Evolutionary conservation across 1,284 basidiomycete genomes (phyloP), one percentile per base, ranked within the genome.

Genomic region (Lentinula novae-zelandiae): DNA sequence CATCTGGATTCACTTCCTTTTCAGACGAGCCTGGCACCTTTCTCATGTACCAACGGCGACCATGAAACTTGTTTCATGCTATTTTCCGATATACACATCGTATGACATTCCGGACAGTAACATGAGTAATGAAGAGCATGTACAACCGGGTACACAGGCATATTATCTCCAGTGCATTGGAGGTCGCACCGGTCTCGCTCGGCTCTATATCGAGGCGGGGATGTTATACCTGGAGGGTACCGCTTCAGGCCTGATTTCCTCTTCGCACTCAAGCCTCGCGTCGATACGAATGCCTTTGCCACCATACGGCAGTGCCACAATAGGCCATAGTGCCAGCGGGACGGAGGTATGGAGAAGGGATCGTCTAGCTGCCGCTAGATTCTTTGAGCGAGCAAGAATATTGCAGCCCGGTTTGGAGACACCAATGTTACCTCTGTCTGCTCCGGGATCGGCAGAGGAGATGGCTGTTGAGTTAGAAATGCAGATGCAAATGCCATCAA

Each of bases 1-100:
- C 33, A 36, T 53, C 7, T 7, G 10, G 3, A 5, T 5, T 36
- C n/a, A 53, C 15, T 38, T 51, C 8, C 49, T 12, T 49, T 61
- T 60, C 9, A 92, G 89, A 64, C 89, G 89, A 57, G 88, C 90
- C 46, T 92, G 90, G 90, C 85, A 86, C 58, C 87, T 87, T 70
- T 82, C 86, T 1, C 87, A 84, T 68, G 76, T 86, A 5, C 87
- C 89, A 10, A 84, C 87, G 6, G 84, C 90, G 0, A 86, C 87
- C 2, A 87, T 92, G 76, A 84, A 88, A 59, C 80, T 92, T 20
- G 86, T 84, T 39, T 82, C 85, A 0, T 80, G 89, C 63, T 92
- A 89, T 67, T 69, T 90, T 27, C 85, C 89, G 4, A 71, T 85
- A 3, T 78, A 82, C 48, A 72, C 75, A 22, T 76, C 77, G 4